These are phyloP conservation scores for Daldinia caldariorum DNA, from an alignment of 495 filamentous ascomycete genomes.

Conservation along the genomic window DNA sequence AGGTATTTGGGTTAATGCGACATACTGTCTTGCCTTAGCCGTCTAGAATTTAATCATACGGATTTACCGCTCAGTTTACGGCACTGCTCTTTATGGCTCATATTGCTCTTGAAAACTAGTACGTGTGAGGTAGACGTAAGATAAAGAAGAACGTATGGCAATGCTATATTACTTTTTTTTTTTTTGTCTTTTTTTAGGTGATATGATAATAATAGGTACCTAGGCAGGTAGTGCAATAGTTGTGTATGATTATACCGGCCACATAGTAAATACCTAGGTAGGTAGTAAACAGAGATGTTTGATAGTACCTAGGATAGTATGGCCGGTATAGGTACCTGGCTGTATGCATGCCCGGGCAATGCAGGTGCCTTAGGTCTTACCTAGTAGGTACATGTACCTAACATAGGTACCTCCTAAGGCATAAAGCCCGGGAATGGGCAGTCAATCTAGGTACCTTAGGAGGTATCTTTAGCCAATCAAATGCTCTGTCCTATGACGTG, in stretches of 20 bases:
- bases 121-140: no score
- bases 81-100: no score
- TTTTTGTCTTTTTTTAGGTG: no score
- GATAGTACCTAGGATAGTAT: no score
- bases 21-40: conserved; percentile 11
- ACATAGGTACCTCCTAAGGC: conserved; percentile 9
- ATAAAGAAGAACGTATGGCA: no score
- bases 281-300: neutral
- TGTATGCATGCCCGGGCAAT: no score
- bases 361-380: no score
- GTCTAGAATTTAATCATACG: neutral
- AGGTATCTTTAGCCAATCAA: conserved; percentile 1
- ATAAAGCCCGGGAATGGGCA: no score
- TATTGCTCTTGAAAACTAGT: no score
- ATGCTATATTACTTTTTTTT: no score
- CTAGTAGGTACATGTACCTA: neutral
- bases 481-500: conserved; percentile 9
- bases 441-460: no score
- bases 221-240: neutral
- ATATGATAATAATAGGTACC: no score
- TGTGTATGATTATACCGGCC: neutral
- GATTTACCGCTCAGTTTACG: neutral
- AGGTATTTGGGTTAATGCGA: conserved; percentile 1
- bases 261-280: neutral
- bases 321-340: neutral